These are phyloP conservation scores for Aspergillus campestris DNA, from an alignment of 495 filamentous ascomycete genomes.

Conservation along the genomic window DNA sequence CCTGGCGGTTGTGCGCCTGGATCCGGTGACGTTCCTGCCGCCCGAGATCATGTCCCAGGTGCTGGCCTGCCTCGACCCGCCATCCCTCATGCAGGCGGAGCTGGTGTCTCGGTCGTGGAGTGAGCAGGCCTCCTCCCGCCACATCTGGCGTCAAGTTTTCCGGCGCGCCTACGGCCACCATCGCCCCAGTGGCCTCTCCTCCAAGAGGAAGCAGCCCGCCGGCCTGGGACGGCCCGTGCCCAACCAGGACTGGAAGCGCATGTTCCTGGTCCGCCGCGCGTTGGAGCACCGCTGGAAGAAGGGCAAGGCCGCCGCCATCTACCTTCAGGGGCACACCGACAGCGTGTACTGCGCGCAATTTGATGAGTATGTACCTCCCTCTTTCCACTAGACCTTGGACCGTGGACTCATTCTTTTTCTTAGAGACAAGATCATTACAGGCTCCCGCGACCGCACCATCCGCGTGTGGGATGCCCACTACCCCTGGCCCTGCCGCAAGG, in stretches of 20 bases:
- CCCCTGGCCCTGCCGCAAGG: constrained; percentile 68
- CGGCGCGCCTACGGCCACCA: constrained; percentile 49
- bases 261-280: constrained; percentile 65
- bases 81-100: constrained; percentile 52
- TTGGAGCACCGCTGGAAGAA: constrained; percentile 73
- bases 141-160: constrained; percentile 76
- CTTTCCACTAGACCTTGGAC: not conserved
- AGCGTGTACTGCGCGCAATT: constrained; percentile 98
- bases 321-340: constrained; percentile 85
- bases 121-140: constrained; percentile 48
- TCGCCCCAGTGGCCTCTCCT: constrained; percentile 34
- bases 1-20: constrained; percentile 36
- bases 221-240: constrained; percentile 44
- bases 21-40: constrained; percentile 62
- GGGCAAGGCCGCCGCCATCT: constrained; percentile 70
- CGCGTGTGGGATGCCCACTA: constrained; percentile 86
- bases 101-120: constrained; percentile 59
- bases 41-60: constrained; percentile 65
- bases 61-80: constrained; percentile 60
- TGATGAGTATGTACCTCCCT: constrained; percentile 62
- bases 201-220: constrained; percentile 31
- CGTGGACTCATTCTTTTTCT: constrained; percentile 1
- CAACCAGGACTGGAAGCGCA: constrained; percentile 73
- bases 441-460: constrained; percentile 89
- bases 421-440: constrained; percentile 90